These are phyloP conservation scores for Cardamine resedifolia DNA, from an alignment of 345 rosid species.

Conservation along the genomic window DNA sequence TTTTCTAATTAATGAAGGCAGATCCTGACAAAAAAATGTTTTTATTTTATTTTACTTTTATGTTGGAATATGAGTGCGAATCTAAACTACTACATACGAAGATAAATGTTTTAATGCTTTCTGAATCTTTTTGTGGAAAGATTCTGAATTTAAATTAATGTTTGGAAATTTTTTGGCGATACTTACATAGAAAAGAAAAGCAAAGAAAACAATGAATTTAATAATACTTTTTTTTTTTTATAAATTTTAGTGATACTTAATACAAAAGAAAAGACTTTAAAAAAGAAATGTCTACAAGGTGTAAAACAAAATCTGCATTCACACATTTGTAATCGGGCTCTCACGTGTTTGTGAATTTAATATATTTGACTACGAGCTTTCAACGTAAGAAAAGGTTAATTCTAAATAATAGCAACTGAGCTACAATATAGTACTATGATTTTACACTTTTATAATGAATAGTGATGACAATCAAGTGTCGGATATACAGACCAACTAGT, in stretches of 20 bases:
- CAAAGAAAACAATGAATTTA: neutral
- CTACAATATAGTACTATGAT: no score
- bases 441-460: neutral
- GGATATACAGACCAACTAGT: slow-evolving; percentile 22
- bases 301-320: neutral
- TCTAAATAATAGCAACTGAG: no score
- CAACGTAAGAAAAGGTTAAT: neutral
- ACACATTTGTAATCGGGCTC: neutral
- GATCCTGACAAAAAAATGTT: neutral
- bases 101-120: no score
- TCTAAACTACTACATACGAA: neutral
- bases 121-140: no score
- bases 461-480: slow-evolving; percentile 18
- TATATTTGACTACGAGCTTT: slow-evolving; percentile 15
- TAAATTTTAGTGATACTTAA: neutral
- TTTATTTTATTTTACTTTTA: neutral
- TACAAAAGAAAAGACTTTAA: neutral
- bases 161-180: no score
- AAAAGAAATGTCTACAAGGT: neutral
- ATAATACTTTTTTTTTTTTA: no score
- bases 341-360: slow-evolving; percentile 26
- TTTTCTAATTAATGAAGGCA: no score
- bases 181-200: no score
- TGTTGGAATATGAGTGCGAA: neutral
- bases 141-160: no score